Evolutionary conservation across 352 stramenopile genomes (phyloP), one percentile per base, ranked within the genome.

Genomic region (Pythium angustatum): DNA sequence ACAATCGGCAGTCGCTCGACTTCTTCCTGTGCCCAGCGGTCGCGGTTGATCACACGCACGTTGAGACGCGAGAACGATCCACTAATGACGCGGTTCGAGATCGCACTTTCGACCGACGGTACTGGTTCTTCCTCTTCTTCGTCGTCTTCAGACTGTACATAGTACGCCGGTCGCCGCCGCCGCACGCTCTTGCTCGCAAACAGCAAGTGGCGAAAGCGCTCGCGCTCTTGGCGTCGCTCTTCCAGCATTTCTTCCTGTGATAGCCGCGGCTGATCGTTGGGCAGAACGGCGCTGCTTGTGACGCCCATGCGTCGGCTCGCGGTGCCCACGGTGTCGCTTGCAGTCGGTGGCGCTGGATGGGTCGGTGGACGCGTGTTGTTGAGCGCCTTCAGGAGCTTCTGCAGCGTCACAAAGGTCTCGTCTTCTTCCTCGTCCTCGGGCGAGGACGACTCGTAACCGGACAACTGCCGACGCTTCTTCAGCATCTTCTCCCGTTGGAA

Each of bases 41-140:
- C 71, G 47, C 85, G 81, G 36, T 77, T 85, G 55, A 93, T 88
- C 30, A 88, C 78, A 59, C 90, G 85, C 33, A 93, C 83, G 31
- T 88, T 90, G 21, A 90, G 65, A 26, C 73, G 62, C 22, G 85
- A 91, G 66, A 93, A 91, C 27, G 82, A 88, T 15, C 85, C 85
- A 53, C 85, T 91, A 69, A 91, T 90, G 54, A 93, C 87, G 36
- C 85, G 75, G 71, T 85, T 91, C 14, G 83, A 91, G 58, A 93
- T 93, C 47, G 79, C 79, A 47, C 81, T 91, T 66, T 93, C 85
- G 5, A 91, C 85, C 5, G 85, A 93, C 27, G 72, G 52, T 5
- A 60, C 50, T 14, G 83, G 78, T 26, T 93, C 84, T n/a, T 93
- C 84, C 27, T 91, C 83, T 17, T 82, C 75, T 19, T 93, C 84